Base-by-base conservation (phyloP, 441 rosid species). In the Oxalis stricta region DNA sequence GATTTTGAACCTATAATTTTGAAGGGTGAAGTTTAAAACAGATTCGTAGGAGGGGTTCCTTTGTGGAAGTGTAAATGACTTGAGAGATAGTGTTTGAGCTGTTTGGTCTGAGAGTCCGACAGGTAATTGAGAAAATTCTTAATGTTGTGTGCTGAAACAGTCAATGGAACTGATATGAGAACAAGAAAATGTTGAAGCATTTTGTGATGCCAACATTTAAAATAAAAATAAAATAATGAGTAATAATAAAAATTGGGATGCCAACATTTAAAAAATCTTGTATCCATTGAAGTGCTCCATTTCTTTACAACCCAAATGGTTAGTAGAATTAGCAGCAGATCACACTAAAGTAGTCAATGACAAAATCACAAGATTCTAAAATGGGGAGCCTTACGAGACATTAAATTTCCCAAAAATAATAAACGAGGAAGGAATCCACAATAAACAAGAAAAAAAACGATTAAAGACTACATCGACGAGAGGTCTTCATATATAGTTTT, bases 401-500 rank as follows among this genome's bases (percentile, higher is more conserved):
- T 67, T 70, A 55, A 58, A 44, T 50, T 54, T 73, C 69, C 59
- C 18, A n/a, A n/a, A n/a, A n/a, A n/a, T n/a, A n/a, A n/a, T n/a
- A n/a, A n/a, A n/a, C n/a, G n/a, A n/a, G n/a, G n/a, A 21, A 48
- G 37, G 43, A 29, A 21, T 51, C 39, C 51, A 42, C 22, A 41
- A 11, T 48, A 35, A 49, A 13, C 53, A 44, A 22, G 29, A 34
- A 19, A 15, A 41, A 35, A 42, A 44, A 10, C 33, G 8, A 28
- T 12, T 4, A 31, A 16, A 44, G 39, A 24, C 71, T 73, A 89
- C 50, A 91, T 72, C 2, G 98, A 85, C 14, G 96, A 91, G 24
- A 91, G 91, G 69, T 91, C 99, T 73, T 91, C 99, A 38, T 91
- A 91, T 51, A 86, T 75, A 44, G 87, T 71, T 76, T 91, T 91